Evolutionary conservation across 306 rosid genomes (phyloP).

Genomic region (Benincasa hispida): DNA sequence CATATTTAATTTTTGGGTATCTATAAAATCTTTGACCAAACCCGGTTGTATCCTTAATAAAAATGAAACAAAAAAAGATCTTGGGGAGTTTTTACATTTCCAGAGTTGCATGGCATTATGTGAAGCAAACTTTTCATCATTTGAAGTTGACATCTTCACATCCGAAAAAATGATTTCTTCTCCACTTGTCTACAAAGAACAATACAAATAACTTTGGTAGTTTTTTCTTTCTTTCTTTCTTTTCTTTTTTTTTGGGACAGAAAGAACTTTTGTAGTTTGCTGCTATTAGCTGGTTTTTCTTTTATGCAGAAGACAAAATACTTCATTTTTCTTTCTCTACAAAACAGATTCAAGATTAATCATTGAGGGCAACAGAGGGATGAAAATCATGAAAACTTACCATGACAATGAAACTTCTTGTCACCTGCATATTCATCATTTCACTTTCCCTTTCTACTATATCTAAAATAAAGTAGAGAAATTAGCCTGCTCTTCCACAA

Average conservation of each 20-base stretch:
- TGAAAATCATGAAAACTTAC: not conserved
- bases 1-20: too few species aligned
- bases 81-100: not conserved
- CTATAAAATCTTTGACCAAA: too few species aligned
- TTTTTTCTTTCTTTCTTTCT: too few species aligned
- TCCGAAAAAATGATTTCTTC: not conserved
- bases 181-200: not conserved
- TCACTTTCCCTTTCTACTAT: not conserved
- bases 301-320: not conserved
- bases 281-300: not conserved
- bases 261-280: slow-evolving; percentile 1
- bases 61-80: too few species aligned
- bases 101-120: not conserved
- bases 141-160: not conserved
- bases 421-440: slow-evolving; percentile 1
- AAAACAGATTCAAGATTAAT: not conserved
- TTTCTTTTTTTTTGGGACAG: too few species aligned
- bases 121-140: not conserved
- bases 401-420: not conserved
- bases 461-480: not conserved
- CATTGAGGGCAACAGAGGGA: not conserved
- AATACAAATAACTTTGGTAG: not conserved
- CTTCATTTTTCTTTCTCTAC: not conserved
- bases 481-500: not conserved
- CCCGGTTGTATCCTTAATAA: too few species aligned